These are phyloP conservation scores for Zalaria sp. DNA, from an alignment of 2,329 filamentous ascomycete genomes.

Conservation along the genomic window DNA sequence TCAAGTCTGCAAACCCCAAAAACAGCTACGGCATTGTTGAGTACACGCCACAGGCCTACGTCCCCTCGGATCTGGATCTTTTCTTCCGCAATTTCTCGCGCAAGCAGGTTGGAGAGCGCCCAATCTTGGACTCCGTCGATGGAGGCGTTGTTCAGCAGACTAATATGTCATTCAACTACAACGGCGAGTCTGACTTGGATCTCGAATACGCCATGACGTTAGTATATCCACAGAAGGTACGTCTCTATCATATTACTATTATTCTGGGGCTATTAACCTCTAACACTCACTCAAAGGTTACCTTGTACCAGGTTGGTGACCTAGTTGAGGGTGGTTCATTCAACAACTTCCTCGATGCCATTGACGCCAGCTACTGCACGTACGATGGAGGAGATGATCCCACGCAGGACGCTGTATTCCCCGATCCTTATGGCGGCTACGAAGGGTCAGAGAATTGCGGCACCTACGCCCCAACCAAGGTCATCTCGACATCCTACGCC, in stretches of 20 bases:
- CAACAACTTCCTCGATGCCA: slow-evolving; percentile 28
- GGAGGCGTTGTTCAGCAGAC: slow-evolving; percentile 26
- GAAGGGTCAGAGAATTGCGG: slow-evolving; percentile 32
- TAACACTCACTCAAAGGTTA: slow-evolving; percentile 5
- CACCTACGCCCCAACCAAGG: slow-evolving; percentile 31
- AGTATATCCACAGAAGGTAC: slow-evolving; percentile 37
- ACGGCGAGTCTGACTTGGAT: slow-evolving; percentile 39
- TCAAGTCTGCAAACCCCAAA: slow-evolving; percentile 24
- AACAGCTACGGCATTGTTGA: slow-evolving; percentile 42
- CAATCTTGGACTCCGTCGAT: slow-evolving; percentile 17
- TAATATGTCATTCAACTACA: slow-evolving; percentile 21
- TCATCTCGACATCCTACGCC: slow-evolving; percentile 41
- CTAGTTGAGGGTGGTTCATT: slow-evolving; percentile 22
- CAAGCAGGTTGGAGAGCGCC: slow-evolving; percentile 15
- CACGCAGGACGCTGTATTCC: slow-evolving; percentile 23
- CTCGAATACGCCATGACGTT: slow-evolving; percentile 41
- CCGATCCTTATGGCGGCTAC: slow-evolving; percentile 20
- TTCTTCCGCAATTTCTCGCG: slow-evolving; percentile 23
- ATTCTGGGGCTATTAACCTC: slow-evolving; percentile 11
- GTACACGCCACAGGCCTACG: slow-evolving; percentile 36
- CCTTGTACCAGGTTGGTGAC: slow-evolving; percentile 31
- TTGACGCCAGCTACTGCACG: slow-evolving; percentile 31
- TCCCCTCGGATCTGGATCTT: slow-evolving; percentile 20
- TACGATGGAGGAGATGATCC: slow-evolving; percentile 27
- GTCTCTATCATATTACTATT: slow-evolving; percentile 30